Percentiles rank a stretch among this genome's conserved stretches.
Conservation (phyloP, 352 stramenopile species). For the Phytopythium oedochilum region DNA sequence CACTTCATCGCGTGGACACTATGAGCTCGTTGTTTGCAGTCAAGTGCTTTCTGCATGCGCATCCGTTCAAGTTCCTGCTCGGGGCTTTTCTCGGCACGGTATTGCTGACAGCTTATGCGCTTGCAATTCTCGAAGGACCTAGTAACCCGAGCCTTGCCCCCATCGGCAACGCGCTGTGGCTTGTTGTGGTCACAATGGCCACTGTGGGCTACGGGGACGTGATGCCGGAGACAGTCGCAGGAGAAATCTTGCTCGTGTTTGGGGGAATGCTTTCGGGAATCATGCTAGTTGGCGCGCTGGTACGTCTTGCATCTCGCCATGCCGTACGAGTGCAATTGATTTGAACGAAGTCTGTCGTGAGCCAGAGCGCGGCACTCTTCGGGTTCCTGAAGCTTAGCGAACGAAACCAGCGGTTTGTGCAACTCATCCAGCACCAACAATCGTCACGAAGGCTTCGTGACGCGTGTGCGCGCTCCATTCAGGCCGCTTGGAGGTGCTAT, state of each 20-base stretch:
- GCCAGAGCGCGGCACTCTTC: constrained; percentile 63
- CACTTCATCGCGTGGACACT: constrained; percentile 71
- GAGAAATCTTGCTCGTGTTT: constrained; percentile 54
- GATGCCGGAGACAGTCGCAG: constrained; percentile 39
- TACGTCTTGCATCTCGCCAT: constrained; percentile 13
- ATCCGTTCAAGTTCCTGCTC: constrained; percentile 59
- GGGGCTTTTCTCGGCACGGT: constrained; percentile 34
- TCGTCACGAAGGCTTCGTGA: constrained; percentile 34
- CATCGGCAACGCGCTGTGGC: constrained; percentile 55
- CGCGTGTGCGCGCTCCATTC: constrained; percentile 56
- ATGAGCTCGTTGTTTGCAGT: constrained; percentile 74
- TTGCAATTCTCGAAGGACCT: constrained; percentile 61
- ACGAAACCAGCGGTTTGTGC: constrained; percentile 53
- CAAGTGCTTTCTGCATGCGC: constrained; percentile 71
- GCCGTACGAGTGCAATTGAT: background rate
- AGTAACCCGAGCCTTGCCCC: constrained; percentile 61
- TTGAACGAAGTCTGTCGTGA: too few species aligned
- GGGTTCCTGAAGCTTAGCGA: constrained; percentile 49
- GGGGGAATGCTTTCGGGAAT: constrained; percentile 70
- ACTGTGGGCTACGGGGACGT: constrained; percentile 76
- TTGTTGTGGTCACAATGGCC: constrained; percentile 72
- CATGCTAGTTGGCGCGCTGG: constrained; percentile 60
- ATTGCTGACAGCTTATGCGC: constrained; percentile 51
- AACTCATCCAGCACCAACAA: constrained; percentile 39
- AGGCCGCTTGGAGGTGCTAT: constrained; percentile 44